Percentiles rank a stretch among this genome's conserved stretches.
phyloP scores from a whole-genome alignment of 1,284 basidiomycete genomes.

The Boletellus sp. region DNA sequence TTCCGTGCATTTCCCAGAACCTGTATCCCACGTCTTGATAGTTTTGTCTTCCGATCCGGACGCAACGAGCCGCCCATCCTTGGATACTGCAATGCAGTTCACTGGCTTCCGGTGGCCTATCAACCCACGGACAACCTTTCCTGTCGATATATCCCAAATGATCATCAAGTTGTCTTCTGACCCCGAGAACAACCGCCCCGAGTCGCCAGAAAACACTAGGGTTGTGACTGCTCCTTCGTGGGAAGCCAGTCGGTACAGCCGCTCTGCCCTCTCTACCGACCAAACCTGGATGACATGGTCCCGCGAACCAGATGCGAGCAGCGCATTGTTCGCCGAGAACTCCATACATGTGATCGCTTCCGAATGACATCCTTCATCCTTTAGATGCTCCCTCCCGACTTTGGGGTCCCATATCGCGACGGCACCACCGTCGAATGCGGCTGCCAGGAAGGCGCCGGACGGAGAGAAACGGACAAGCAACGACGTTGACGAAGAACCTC shows the following conservation, averaged over 20 bases:
- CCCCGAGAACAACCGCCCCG: constrained; percentile 16
- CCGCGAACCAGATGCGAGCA: constrained; percentile 23
- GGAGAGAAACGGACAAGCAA: constrained; percentile 26
- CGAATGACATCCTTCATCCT: constrained; percentile 14
- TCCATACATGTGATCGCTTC: constrained; percentile 17
- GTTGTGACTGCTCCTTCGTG: constrained; percentile 21
- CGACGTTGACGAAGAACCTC: constrained; percentile 10
- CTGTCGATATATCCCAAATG: constrained; percentile 18
- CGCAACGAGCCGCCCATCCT: constrained; percentile 9
- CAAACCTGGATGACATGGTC: constrained; percentile 22
- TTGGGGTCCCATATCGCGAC: constrained; percentile 26
- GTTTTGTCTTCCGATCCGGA: constrained; percentile 24
- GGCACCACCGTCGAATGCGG: constrained; percentile 16
- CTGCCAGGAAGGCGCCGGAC: constrained; percentile 20
- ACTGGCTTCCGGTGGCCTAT: constrained; percentile 19
- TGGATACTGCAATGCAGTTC: constrained; percentile 19
- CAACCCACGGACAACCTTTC: constrained; percentile 17
- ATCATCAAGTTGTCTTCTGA: constrained; percentile 23
- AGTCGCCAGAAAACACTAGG: constrained; percentile 15
- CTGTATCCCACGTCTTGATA: constrained; percentile 21
- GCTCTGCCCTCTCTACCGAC: constrained; percentile 12
- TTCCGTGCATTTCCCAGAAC: constrained; percentile 13
- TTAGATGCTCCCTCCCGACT: constrained; percentile 23
- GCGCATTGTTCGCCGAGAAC: constrained; percentile 20
- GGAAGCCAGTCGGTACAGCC: constrained; percentile 6